Percentiles rank a stretch among this genome's conserved stretches.
These are phyloP conservation scores for Kodamaea nitidulidarum DNA, from an alignment of 805 yeast species.

Conservation along the genomic window DNA sequence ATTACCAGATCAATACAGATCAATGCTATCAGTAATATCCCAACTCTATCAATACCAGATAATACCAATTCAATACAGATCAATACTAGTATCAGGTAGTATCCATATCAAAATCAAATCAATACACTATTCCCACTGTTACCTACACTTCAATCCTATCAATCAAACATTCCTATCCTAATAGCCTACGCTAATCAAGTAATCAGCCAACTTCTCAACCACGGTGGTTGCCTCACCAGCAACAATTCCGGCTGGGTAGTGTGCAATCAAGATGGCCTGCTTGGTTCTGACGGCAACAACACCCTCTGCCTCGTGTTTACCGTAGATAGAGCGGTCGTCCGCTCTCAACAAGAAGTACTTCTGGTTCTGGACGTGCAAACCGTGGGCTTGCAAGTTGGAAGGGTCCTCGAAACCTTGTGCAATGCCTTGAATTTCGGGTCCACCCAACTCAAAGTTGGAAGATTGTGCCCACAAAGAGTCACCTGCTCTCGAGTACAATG, in stretches of 20 bases:
- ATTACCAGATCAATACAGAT: no score
- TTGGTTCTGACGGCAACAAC: conserved; percentile 87
- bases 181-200: conserved; percentile 82
- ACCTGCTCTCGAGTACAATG: conserved; percentile 90
- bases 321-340: conserved; percentile 90
- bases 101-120: no score
- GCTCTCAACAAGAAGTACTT: conserved; percentile 88
- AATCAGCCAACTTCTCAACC: conserved; percentile 94
- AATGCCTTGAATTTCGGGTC: conserved; percentile 67
- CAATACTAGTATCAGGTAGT: no score
- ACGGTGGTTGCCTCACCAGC: conserved; percentile 94
- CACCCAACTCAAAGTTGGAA: conserved; percentile 58
- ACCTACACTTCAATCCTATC: no score
- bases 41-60: no score
- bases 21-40: no score
- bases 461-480: conserved; percentile 92
- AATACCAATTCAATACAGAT: no score
- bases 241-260: conserved; percentile 85
- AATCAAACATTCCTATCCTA: no score
- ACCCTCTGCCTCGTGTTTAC: conserved; percentile 86
- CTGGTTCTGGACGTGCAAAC: conserved; percentile 78
- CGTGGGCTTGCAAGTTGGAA: conserved; percentile 72
- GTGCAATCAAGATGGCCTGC: conserved; percentile 91
- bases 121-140: no score
- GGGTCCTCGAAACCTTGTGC: conserved; percentile 82